phyloP scores from a whole-genome alignment of 345 rosid genomes.

The Heritiera fomes region DNA sequence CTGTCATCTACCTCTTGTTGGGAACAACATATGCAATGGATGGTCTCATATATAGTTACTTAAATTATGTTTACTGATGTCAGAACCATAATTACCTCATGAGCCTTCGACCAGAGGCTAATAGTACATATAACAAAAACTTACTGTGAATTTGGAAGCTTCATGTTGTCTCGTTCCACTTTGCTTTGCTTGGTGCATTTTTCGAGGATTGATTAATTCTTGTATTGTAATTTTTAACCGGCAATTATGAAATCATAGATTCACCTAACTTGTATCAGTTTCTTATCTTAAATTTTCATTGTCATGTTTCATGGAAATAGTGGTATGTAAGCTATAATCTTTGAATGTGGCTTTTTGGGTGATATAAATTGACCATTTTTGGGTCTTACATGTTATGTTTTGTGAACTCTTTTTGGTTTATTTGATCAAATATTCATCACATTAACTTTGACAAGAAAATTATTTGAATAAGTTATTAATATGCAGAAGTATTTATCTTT shows the following conservation, averaged over 20 bases:
- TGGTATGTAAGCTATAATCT: neutral
- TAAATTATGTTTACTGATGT: neutral
- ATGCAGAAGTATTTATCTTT: conserved; percentile 15
- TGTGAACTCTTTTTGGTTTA: neutral
- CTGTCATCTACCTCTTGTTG: neutral
- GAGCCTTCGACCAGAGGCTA: neutral
- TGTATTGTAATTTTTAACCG: neutral
- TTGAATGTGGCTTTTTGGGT: neutral
- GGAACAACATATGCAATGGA: neutral
- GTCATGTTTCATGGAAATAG: too few species aligned
- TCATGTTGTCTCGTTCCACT: neutral
- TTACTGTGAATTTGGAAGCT: conserved; percentile 2
- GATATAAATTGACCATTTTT: neutral
- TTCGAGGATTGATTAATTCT: neutral
- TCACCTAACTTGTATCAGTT: neutral
- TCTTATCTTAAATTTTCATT: neutral
- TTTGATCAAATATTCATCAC: neutral
- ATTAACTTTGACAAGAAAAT: neutral
- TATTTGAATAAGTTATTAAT: neutral
- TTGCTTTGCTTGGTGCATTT: neutral
- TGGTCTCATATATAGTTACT: neutral
- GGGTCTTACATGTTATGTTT: neutral
- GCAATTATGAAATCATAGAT: neutral
- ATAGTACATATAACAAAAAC: neutral
- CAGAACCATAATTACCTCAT: neutral